These are phyloP conservation scores for Annona squamosa DNA, from an alignment of 164 flowering plant genomes.

Conservation along the genomic window DNA sequence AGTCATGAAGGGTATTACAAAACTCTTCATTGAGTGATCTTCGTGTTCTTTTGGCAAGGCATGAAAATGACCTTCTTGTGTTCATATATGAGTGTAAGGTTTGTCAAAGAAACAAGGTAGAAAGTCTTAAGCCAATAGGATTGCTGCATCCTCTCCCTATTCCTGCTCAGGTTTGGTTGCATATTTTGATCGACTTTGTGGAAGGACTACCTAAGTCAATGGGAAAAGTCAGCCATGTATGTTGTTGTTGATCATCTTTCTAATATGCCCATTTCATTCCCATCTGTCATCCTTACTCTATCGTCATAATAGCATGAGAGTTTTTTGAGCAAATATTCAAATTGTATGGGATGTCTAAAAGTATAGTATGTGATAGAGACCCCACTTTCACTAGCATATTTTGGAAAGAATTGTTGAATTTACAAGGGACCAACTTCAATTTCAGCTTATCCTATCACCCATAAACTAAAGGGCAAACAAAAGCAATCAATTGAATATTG, in stretches of 20 bases:
- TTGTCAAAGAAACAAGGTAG: not conserved
- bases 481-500: not conserved
- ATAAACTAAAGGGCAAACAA: not conserved
- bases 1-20: conserved; percentile 1
- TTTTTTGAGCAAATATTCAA: conserved; percentile 3
- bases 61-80: not conserved
- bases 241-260: not conserved
- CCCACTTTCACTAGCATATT: not conserved
- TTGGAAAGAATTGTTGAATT: not conserved
- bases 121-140: not conserved
- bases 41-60: not conserved
- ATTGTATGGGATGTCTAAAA: not conserved
- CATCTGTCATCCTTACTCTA: not conserved
- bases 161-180: not conserved
- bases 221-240: not conserved
- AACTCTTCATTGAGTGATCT: not conserved
- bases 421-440: conserved; percentile 1
- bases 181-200: conserved; percentile 6
- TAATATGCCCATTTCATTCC: conserved; percentile 7
- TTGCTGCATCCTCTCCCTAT: conserved; percentile 1
- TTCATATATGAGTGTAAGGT: not conserved
- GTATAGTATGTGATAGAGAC: not conserved
- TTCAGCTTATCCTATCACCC: conserved; percentile 5
- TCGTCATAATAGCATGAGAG: not conserved
- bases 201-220: not conserved